Base-by-base conservation (phyloP, 1,284 basidiomycete genomes). In the Ustilago shanxiensis region DNA sequence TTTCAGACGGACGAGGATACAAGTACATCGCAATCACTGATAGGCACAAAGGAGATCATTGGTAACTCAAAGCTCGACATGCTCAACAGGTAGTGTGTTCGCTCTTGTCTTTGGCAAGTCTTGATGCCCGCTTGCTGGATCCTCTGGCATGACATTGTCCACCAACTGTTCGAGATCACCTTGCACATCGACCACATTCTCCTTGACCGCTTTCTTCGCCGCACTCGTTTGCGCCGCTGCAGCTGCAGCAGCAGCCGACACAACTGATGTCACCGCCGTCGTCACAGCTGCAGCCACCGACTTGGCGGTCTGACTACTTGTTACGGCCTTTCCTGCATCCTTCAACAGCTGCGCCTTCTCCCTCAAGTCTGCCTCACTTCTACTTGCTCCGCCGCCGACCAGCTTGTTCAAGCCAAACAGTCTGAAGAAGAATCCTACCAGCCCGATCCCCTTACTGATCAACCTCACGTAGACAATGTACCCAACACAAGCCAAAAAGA, bases 381-480 rank as follows among this genome's bases (percentile, higher is more conserved):
- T 28, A 6, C 58, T 60, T 7, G 57, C 59, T 29, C 55, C 50
- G 24, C 76, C 59, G 13, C 79, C 72, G 2, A 72, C 16, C 39
- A 78, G n/a, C 56, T 54, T 59, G 14, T 72, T 60, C 33, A 82
- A 24, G 4, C 70, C 68, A n/a, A 74, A 39, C 26, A 78, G n/a
- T 1, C 78, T 35, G 22, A 61, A 80, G 41, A 81, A 62, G 54
- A 81, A 79, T 10, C 66, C 63, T 2, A 83, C 6, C 56, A 83
- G 11, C 14, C 79, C 73, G 24, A 85, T 63, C 0, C 83, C 83
- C 18, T 76, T 70, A 53, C 81, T 75, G 33, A 83, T 60, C 26
- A 86, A 44, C 39, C 84, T 70, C 16, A 80, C 82, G 44, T 86
- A 84, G 35, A 86, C 70, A 24, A 86, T 83, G 33, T 80, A 86